Conservation (phyloP, 75 land plant genomes). For the Selaginella tamariscina region DNA sequence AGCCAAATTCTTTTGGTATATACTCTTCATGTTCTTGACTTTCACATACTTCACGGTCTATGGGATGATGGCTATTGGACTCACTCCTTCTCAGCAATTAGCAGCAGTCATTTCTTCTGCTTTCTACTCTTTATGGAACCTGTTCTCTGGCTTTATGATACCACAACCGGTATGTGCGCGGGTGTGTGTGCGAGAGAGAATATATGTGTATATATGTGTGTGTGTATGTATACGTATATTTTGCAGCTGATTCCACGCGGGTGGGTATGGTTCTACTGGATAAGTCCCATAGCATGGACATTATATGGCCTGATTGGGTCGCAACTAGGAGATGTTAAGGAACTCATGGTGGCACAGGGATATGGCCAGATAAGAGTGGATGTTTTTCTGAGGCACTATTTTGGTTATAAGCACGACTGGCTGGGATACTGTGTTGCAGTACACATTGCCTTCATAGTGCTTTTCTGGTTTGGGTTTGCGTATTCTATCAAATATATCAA, state of each 20-base stretch:
- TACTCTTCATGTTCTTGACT: conserved; percentile 1
- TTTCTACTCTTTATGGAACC: conserved; percentile 9
- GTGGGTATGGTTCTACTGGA: conserved; percentile 14
- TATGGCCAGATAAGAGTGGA: background rate
- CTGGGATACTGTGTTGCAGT: conserved; percentile 9
- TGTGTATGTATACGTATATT: too few species aligned
- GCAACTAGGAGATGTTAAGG: conserved; percentile 4
- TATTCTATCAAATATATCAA: conserved; percentile 8
- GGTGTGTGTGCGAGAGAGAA: too few species aligned
- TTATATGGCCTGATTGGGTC: conserved; percentile 11
- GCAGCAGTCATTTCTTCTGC: conserved; percentile 11
- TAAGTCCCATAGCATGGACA: conserved; percentile 5
- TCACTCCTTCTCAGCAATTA: conserved; percentile 5
- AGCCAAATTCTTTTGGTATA: conserved; percentile 11
- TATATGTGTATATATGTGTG: too few species aligned
- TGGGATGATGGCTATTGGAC: conserved; percentile 7
- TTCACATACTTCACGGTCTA: conserved; percentile 5
- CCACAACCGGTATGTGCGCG: conserved; percentile 1
- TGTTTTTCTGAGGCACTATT: conserved; percentile 6
- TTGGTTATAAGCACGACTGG: conserved; percentile 4
- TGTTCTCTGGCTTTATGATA: conserved; percentile 9
- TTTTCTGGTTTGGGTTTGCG: conserved; percentile 11
- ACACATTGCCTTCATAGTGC: background rate
- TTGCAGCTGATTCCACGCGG: background rate
- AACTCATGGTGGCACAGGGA: background rate